Conservation (phyloP, 179 eudicot species). For the Drosera spatulata region DNA sequence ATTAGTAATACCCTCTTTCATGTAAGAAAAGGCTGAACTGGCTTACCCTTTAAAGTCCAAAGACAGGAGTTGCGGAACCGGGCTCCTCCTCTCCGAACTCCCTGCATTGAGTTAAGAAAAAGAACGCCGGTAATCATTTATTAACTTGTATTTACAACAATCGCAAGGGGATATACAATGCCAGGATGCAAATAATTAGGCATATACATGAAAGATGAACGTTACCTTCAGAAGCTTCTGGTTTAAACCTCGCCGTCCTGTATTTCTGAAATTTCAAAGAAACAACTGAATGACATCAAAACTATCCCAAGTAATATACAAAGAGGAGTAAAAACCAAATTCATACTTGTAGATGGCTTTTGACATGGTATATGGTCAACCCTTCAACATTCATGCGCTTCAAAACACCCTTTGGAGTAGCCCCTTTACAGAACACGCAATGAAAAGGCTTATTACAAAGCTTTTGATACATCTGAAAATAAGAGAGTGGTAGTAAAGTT, state of each 20-base stretch:
- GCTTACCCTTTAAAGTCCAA: constrained; percentile 36
- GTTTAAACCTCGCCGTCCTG: constrained; percentile 44
- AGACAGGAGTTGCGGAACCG: constrained; percentile 21
- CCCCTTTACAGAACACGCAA: constrained; percentile 21
- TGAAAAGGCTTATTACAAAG: neutral
- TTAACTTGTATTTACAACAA: too few relatives aligned
- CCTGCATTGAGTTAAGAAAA: constrained; percentile 17
- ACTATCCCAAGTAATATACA: neutral
- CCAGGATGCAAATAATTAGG: neutral
- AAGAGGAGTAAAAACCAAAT: neutral
- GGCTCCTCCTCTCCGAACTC: constrained; percentile 22
- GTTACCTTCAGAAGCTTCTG: constrained; percentile 42
- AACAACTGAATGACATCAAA: constrained; percentile 4
- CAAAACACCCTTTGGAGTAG: constrained; percentile 53
- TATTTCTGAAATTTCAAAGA: constrained; percentile 30
- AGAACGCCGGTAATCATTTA: too few relatives aligned
- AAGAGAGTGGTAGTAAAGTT: constrained; percentile 6
- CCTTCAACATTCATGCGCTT: constrained; percentile 53
- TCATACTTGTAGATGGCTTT: constrained; percentile 50
- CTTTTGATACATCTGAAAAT: neutral
- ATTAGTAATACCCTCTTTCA: neutral
- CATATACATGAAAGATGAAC: neutral
- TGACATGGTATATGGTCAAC: constrained; percentile 52
- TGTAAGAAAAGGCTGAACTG: neutral
- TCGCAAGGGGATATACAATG: too few relatives aligned